These are phyloP conservation scores for Myxozyma vanderwaltii DNA, from an alignment of 805 yeast species.

Conservation along the genomic window DNA sequence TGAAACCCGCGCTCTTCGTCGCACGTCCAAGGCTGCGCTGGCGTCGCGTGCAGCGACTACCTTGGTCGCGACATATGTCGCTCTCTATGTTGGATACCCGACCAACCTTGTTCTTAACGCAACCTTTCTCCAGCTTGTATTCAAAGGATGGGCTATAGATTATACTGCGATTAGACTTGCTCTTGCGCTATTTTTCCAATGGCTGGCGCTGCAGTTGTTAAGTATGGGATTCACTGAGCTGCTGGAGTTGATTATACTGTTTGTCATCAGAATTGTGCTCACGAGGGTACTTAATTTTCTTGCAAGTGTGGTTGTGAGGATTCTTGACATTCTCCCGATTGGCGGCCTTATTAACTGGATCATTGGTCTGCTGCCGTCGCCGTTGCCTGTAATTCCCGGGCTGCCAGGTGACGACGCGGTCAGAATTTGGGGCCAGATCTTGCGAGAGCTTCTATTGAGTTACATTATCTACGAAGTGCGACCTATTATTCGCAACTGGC, in stretches of 20 bases:
- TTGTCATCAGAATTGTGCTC: neutral
- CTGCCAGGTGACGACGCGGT: neutral
- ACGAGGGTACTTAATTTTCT: neutral
- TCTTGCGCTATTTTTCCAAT: neutral
- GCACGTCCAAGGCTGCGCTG: no score
- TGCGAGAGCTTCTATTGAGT: neutral
- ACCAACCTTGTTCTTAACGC: neutral
- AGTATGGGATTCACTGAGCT: neutral
- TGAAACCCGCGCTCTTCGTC: no score
- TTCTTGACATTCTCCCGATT: neutral
- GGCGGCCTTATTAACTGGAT: neutral
- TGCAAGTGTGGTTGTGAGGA: neutral
- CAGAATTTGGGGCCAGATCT: neutral
- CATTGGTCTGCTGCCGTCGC: no score
- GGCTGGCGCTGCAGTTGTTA: neutral
- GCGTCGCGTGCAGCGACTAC: no score
- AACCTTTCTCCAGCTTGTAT: neutral
- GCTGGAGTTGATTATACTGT: neutral
- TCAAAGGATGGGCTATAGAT: neutral
- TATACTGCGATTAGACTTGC: neutral
- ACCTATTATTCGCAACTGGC: neutral
- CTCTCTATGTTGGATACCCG: neutral
- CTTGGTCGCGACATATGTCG: neutral
- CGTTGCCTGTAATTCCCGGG: neutral
- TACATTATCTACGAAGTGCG: neutral